Evolutionary conservation across 148 eudicot genomes (phyloP), one percentile per base, ranked within the genome.

Genomic region (Vaccinium myrtillus): DNA sequence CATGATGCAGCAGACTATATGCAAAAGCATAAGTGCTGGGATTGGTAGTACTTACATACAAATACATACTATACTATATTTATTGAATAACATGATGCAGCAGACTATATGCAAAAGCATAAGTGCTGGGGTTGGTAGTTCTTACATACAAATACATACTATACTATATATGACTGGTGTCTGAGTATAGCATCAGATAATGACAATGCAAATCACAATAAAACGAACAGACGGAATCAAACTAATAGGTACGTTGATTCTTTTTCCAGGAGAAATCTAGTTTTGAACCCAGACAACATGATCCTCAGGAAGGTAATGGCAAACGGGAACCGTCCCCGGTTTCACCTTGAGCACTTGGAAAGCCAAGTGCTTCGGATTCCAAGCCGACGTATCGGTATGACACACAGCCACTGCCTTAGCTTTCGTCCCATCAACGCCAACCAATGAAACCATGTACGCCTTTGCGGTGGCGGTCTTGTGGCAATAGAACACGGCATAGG

Each of bases 341-440:
- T 86, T 85, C 49, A 89, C 87, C 87, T 87, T 86, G 77, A 91
- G 89, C 73, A 85, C 80, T 78, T 82, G 86, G 75, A 91, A 91
- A 2, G 86, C 87, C 84, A 87, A 50, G 71, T 89, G 91, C 70
- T 80, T 82, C 7, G 89, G 90, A 85, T 89, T 87, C 93, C 93
- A 91, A 55, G 36, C 23, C 13, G 93, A 91, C 1, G 93, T 91
- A 65, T 89, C 91, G 0, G 83, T 86, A 51, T 91, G 91, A 54
- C 92, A 91, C 5, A 87, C 82, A 1, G 87, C 90, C 6, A 80
- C 83, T 43, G 84, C 91, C 23, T 84, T 83, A 8, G 83, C 80
- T 15, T 78, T 74, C 49, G 76, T 81, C 25, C 88, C 87, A 0
- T 83, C 58, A 0, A 67, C 61, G 8, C 87, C 90, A 30, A 36